Percentiles rank a stretch among this genome's conserved stretches.
These are phyloP conservation scores for Moricandia moricandioides DNA, from an alignment of 345 rosid genomes.

Conservation along the genomic window DNA sequence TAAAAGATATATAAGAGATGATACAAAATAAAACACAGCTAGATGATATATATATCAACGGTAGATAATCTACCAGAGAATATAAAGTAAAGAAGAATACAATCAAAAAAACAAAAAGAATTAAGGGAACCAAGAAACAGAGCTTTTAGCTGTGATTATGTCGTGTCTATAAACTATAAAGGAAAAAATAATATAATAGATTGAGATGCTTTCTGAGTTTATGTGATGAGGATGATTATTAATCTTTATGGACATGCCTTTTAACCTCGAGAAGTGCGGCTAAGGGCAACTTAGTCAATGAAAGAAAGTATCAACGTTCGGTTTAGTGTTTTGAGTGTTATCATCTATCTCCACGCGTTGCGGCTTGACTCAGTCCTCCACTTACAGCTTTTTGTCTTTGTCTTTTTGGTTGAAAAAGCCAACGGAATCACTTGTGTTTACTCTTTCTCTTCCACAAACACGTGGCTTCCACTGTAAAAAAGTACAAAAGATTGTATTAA, in stretches of 20 bases:
- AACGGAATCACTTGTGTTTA: slow-evolving; percentile 16
- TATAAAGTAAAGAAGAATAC: neutral
- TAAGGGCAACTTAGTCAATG: slow-evolving; percentile 19
- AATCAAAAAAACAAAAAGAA: neutral
- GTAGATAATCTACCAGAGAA: neutral
- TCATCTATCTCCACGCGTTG: slow-evolving; percentile 23
- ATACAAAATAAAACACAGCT: neutral
- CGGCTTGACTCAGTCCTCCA: slow-evolving; percentile 27
- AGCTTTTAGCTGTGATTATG: slow-evolving; percentile 1
- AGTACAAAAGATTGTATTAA: neutral
- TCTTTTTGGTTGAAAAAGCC: slow-evolving; percentile 17
- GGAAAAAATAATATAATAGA: neutral
- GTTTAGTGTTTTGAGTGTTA: slow-evolving; percentile 11
- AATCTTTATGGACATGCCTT: neutral
- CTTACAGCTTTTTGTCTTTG: slow-evolving; percentile 24
- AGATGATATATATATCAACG: neutral
- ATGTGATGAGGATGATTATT: slow-evolving; percentile 3
- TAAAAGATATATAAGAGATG: neutral
- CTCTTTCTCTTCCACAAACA: slow-evolving; percentile 9
- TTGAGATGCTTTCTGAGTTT: slow-evolving; percentile 4
- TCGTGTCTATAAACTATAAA: neutral
- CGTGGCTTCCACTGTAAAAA: slow-evolving; percentile 24
- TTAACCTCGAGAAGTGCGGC: neutral
- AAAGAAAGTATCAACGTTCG: slow-evolving; percentile 23
- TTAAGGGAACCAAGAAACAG: slow-evolving; percentile 25